Evolutionary conservation across 2,329 filamentous ascomycete genomes (phyloP).

Genomic region (Chaetomium sp.): DNA sequence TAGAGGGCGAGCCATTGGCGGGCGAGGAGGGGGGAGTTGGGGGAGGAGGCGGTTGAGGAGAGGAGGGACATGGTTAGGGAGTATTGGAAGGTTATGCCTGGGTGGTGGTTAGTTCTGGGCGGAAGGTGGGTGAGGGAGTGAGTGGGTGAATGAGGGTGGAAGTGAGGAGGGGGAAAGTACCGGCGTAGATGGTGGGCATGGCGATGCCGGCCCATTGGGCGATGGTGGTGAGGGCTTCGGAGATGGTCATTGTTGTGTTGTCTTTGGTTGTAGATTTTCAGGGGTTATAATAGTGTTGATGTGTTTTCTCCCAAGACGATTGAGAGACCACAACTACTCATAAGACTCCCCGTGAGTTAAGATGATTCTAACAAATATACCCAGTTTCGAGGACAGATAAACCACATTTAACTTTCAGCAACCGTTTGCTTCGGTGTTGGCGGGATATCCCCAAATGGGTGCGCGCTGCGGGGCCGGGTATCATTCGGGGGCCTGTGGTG

Average conservation of each 20-base stretch:
- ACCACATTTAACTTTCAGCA: too few relatives aligned
- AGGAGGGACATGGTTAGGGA: slow-evolving; percentile 14
- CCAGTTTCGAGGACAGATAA: too few relatives aligned
- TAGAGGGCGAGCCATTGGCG: slow-evolving; percentile 18
- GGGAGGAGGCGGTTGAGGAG: neutral
- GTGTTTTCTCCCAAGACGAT: too few relatives aligned
- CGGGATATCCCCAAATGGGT: too few relatives aligned
- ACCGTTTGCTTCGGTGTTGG: too few relatives aligned
- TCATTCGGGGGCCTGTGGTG: neutral
- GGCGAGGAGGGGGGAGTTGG: slow-evolving; percentile 8
- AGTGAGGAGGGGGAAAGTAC: neutral
- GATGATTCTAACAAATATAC: too few relatives aligned
- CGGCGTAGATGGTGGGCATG: slow-evolving; percentile 15
- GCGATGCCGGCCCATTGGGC: slow-evolving; percentile 16
- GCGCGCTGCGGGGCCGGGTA: neutral
- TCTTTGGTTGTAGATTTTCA: neutral
- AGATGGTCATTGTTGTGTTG: neutral
- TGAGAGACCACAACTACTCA: too few relatives aligned
- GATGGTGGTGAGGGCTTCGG: neutral
- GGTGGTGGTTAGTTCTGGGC: too few relatives aligned
- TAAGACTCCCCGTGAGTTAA: too few relatives aligned
- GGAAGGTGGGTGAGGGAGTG: neutral
- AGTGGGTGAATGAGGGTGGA: neutral
- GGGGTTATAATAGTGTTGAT: too few relatives aligned
- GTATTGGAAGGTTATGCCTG: slow-evolving; percentile 18